Evolutionary conservation across 495 filamentous ascomycete species (phyloP).

Genomic region (Evansstolkia leycettana): DNA sequence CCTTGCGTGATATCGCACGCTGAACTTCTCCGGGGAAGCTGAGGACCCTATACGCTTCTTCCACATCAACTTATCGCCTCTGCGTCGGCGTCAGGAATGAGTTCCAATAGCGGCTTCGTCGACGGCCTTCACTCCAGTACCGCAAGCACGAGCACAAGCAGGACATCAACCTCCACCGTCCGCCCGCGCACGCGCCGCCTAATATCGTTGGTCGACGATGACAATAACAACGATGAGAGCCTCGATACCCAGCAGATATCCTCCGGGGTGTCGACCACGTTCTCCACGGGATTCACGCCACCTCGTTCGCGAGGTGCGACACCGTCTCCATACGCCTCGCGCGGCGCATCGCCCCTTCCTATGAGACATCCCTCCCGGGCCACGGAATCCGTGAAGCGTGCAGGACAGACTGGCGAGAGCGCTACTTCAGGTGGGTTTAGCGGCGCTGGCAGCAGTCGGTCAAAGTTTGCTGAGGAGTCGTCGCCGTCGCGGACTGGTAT

Average conservation of each 20-base stretch:
- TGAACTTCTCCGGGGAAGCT: slow-evolving; percentile 9
- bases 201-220: slow-evolving; percentile 27
- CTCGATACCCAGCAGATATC: slow-evolving; percentile 17
- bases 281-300: slow-evolving; percentile 14
- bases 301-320: slow-evolving; percentile 28
- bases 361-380: slow-evolving; percentile 32
- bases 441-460: slow-evolving; percentile 13
- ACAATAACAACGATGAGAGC: slow-evolving; percentile 7
- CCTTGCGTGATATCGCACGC: slow-evolving; percentile 21
- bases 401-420: slow-evolving; percentile 9
- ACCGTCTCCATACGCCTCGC: slow-evolving; percentile 31
- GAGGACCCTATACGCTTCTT: slow-evolving; percentile 7
- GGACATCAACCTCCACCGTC: slow-evolving; percentile 23
- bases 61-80: not conserved
- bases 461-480: slow-evolving; percentile 11
- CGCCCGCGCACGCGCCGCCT: slow-evolving; percentile 33
- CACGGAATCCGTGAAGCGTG: slow-evolving; percentile 13
- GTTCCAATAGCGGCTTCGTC: slow-evolving; percentile 27
- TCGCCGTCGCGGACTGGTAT: slow-evolving; percentile 23
- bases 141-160: slow-evolving; percentile 13
- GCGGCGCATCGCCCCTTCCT: slow-evolving; percentile 35
- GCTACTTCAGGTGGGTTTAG: slow-evolving; percentile 16
- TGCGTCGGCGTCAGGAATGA: slow-evolving; percentile 33
- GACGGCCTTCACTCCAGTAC: slow-evolving; percentile 15
- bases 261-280: slow-evolving; percentile 20